These are phyloP conservation scores for Eremothecium cymbalariae DNA, from an alignment of 1,139 yeast species.

Conservation along the genomic window DNA sequence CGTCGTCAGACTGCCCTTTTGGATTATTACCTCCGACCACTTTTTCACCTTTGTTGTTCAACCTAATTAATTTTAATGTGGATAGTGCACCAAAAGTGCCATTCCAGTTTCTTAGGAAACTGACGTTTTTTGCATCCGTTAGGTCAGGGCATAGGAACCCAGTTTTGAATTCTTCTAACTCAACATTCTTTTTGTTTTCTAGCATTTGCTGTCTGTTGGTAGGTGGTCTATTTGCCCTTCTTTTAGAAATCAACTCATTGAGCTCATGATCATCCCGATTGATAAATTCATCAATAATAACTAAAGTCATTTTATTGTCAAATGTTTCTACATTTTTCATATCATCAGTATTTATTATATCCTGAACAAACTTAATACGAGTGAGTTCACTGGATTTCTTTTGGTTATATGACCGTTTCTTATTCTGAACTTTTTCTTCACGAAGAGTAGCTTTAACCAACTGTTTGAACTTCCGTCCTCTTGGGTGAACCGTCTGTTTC, in stretches of 20 bases:
- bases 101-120: slow-evolving; percentile 61
- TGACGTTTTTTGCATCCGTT: slow-evolving; percentile 51
- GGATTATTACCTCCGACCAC: slow-evolving; percentile 21
- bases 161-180: slow-evolving; percentile 50
- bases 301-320: slow-evolving; percentile 48
- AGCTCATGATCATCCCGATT: slow-evolving; percentile 68
- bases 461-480: slow-evolving; percentile 81
- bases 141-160: slow-evolving; percentile 76
- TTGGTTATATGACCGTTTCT: slow-evolving; percentile 48
- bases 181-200: slow-evolving; percentile 55
- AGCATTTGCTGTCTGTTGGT: slow-evolving; percentile 58
- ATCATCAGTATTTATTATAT: slow-evolving; percentile 43
- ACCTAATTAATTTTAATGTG: slow-evolving; percentile 39
- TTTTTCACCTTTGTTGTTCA: slow-evolving; percentile 22
- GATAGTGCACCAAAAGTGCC: slow-evolving; percentile 77
- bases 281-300: slow-evolving; percentile 55
- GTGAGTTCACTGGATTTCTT: slow-evolving; percentile 50
- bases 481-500: slow-evolving; percentile 57
- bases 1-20: no score
- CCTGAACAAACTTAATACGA: slow-evolving; percentile 58
- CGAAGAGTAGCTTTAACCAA: slow-evolving; percentile 79
- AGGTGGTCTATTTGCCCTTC: slow-evolving; percentile 87
- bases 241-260: slow-evolving; percentile 44
- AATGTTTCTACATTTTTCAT: slow-evolving; percentile 39
- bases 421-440: slow-evolving; percentile 57